phyloP scores from a whole-genome alignment of 305 asterid genomes.

The Ajuga reptans region DNA sequence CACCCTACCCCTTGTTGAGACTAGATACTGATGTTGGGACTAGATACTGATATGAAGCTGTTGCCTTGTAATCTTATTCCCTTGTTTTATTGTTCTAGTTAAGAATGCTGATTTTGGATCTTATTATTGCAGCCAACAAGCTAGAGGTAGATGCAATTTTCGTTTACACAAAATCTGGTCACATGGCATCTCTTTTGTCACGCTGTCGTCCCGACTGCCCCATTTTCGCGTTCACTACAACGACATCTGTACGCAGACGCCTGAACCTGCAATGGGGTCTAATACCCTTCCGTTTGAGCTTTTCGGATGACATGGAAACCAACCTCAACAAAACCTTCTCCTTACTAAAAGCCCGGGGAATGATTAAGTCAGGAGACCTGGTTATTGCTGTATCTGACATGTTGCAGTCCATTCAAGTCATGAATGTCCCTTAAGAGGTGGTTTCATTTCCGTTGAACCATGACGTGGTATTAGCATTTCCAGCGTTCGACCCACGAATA shows the following conservation, averaged over 20 bases:
- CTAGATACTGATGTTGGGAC: too few species aligned
- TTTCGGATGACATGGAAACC: constrained; percentile 90
- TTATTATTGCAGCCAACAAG: constrained; percentile 65
- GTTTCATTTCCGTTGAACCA: not conserved
- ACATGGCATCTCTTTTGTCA: constrained; percentile 95
- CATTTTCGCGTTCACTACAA: constrained; percentile 82
- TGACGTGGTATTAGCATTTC: not conserved
- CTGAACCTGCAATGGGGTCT: constrained; percentile 96
- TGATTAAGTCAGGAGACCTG: constrained; percentile 89
- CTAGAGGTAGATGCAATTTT: constrained; percentile 89
- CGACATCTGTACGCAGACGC: constrained; percentile 83
- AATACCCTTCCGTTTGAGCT: constrained; percentile 87
- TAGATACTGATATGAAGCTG: not conserved
- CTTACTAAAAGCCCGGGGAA: constrained; percentile 83
- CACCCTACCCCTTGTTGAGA: too few species aligned
- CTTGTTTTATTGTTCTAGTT: not conserved
- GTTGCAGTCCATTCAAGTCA: constrained; percentile 93
- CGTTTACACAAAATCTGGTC: constrained; percentile 80
- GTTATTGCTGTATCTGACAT: constrained; percentile 91
- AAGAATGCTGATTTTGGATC: constrained; percentile 14
- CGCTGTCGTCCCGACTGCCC: constrained; percentile 99
- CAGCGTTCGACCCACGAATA: not conserved
- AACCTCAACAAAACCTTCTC: constrained; percentile 86
- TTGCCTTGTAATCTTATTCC: not conserved
- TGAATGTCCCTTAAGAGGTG: constrained; percentile 69